A percentile compares a stretch with the other conserved stretches of the same genome.
phyloP scores from a whole-genome alignment of 768 basidiomycete genomes.

The Kwoniella europaea region DNA sequence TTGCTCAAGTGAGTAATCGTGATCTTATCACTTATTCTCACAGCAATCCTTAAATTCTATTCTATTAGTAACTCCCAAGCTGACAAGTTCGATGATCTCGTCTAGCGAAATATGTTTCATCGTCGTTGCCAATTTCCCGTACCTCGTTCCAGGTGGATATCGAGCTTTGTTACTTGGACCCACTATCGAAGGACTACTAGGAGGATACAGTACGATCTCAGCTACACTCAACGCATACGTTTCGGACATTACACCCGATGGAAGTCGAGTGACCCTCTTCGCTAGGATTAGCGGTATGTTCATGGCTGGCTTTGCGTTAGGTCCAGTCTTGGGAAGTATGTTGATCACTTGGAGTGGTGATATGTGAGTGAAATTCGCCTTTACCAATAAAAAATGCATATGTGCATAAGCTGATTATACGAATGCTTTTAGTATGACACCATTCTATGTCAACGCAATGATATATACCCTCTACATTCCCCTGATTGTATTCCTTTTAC shows the following conservation, averaged over 20 bases:
- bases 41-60: slow-evolving; percentile 3
- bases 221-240: slow-evolving; percentile 67
- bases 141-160: slow-evolving; percentile 66
- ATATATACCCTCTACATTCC: slow-evolving; percentile 66
- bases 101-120: slow-evolving; percentile 77
- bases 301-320: slow-evolving; percentile 76
- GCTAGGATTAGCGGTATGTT: slow-evolving; percentile 76
- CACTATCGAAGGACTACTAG: slow-evolving; percentile 76
- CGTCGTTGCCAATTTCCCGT: slow-evolving; percentile 72
- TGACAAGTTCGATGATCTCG: not conserved
- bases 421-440: no score
- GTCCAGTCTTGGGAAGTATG: slow-evolving; percentile 73
- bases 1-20: slow-evolving; percentile 69
- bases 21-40: not conserved
- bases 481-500: slow-evolving; percentile 68
- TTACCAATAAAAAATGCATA: no score
- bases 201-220: slow-evolving; percentile 73
- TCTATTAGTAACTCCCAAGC: not conserved
- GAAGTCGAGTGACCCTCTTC: slow-evolving; percentile 51
- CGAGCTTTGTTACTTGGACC: slow-evolving; percentile 77
- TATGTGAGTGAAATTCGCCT: slow-evolving; percentile 39
- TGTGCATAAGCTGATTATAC: no score
- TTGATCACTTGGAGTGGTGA: slow-evolving; percentile 65
- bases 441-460: slow-evolving; percentile 71
- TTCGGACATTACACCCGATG: slow-evolving; percentile 55